These are phyloP conservation scores for Suhomyces bribrorum DNA, from an alignment of 1,139 yeast species.

Conservation along the genomic window DNA sequence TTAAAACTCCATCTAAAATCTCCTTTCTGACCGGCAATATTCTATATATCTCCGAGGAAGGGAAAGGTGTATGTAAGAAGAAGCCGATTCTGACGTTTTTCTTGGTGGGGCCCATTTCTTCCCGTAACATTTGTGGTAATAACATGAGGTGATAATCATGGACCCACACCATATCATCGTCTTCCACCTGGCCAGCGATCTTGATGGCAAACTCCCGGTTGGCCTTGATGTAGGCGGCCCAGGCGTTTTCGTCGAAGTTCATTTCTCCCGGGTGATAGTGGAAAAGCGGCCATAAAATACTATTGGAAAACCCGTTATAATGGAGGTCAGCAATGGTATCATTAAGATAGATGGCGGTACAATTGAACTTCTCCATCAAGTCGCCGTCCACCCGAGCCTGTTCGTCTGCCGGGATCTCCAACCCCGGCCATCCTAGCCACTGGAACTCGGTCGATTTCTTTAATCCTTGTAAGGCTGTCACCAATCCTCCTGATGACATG, in stretches of 20 bases:
- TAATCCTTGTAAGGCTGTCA: constrained; percentile 91
- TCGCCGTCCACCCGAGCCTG: constrained; percentile 69
- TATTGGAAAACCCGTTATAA: constrained; percentile 92
- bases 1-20: constrained; percentile 84
- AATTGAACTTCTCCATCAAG: constrained; percentile 73
- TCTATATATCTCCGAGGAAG: constrained; percentile 93
- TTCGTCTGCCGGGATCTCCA: constrained; percentile 81
- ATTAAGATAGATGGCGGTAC: constrained; percentile 84
- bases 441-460: constrained; percentile 84
- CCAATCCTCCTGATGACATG: constrained; percentile 97
- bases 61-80: constrained; percentile 97
- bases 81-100: constrained; percentile 80
- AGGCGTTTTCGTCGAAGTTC: constrained; percentile 95
- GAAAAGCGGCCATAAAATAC: constrained; percentile 94
- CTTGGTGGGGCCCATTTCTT: constrained; percentile 50
- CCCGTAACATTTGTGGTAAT: constrained; percentile 84
- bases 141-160: constrained; percentile 98
- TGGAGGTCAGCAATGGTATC: constrained; percentile 94
- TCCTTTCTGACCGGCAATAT: constrained; percentile 94
- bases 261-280: constrained; percentile 99
- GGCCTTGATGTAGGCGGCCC: constrained; percentile 98
- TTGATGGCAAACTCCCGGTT: constrained; percentile 78
- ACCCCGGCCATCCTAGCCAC: constrained; percentile 98
- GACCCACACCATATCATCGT: constrained; percentile 92
- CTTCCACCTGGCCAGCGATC: constrained; percentile 70